These are phyloP conservation scores for Thermochaetoides thermophila DNA, from an alignment of 495 filamentous ascomycete genomes.

Conservation along the genomic window DNA sequence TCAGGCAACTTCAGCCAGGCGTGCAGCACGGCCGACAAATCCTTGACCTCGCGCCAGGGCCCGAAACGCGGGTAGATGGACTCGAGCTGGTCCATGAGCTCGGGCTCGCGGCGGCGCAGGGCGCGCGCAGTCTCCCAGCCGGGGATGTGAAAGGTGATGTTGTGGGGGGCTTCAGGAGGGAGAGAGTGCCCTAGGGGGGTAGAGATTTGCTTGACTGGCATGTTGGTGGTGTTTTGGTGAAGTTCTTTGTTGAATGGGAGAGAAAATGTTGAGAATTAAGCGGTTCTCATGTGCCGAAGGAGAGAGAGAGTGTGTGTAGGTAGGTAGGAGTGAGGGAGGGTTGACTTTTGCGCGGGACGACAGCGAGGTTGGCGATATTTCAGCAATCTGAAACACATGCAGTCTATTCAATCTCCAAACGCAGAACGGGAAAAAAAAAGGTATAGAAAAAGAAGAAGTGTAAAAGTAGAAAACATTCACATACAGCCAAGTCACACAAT, in stretches of 20 bases:
- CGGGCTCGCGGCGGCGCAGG: slow-evolving; percentile 20
- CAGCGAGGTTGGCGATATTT: no score
- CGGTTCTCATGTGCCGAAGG: not conserved
- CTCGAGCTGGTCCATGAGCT: slow-evolving; percentile 13
- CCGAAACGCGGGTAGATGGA: slow-evolving; percentile 31
- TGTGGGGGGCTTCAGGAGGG: slow-evolving; percentile 27
- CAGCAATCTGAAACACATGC: no score
- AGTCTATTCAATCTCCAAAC: no score
- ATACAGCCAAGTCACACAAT: no score
- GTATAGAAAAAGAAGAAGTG: no score
- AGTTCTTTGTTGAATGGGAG: not conserved
- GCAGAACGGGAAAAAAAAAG: no score
- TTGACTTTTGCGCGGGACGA: no score
- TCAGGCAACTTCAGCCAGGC: slow-evolving; percentile 10
- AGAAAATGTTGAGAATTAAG: not conserved
- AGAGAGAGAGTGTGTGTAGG: no score
- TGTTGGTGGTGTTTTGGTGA: slow-evolving; percentile 4
- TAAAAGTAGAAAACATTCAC: no score
- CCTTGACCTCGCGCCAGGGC: slow-evolving; percentile 16
- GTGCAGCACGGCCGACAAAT: slow-evolving; percentile 15
- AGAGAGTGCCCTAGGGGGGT: slow-evolving; percentile 24
- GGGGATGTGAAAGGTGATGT: slow-evolving; percentile 23
- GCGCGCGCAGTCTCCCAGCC: slow-evolving; percentile 18
- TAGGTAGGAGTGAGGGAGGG: not conserved
- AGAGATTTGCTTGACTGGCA: slow-evolving; percentile 19